Conservation (phyloP, 495 filamentous ascomycete species). For the Extremus antarcticus region DNA sequence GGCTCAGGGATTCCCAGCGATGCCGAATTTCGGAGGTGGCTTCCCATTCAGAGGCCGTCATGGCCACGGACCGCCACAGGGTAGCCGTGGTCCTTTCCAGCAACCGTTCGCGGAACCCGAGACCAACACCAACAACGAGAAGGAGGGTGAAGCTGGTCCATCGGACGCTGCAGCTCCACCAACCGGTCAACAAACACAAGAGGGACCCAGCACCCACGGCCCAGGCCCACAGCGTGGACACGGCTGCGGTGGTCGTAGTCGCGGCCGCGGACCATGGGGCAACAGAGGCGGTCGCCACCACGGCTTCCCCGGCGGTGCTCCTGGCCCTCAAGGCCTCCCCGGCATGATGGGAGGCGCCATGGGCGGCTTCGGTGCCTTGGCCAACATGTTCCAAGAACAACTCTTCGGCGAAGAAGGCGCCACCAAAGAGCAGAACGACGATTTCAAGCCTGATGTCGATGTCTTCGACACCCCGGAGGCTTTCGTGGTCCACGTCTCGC, state of each 20-base stretch:
- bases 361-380: conserved; percentile 17
- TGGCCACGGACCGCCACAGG: conserved; percentile 5
- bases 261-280: conserved; percentile 28
- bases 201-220: conserved; percentile 9
- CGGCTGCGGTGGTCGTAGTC: conserved; percentile 9
- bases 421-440: conserved; percentile 23
- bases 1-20: conserved; percentile 8
- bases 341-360: too few relatives aligned
- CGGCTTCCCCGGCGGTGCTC: neutral
- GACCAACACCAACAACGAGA: neutral
- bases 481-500: conserved; percentile 59
- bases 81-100: conserved; percentile 1
- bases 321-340: conserved; percentile 18
- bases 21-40: conserved; percentile 7
- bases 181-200: neutral
- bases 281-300: conserved; percentile 18
- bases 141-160: conserved; percentile 11
- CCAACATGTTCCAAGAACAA: conserved; percentile 22
- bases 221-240: conserved; percentile 11
- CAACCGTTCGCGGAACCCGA: neutral
- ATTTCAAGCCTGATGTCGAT: conserved; percentile 57
- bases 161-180: conserved; percentile 11
- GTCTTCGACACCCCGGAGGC: conserved; percentile 55
- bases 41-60: conserved; percentile 11
- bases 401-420: conserved; percentile 18